Percentiles rank a stretch among this genome's conserved stretches.
Conservation (phyloP, 2,329 filamentous ascomycete genomes). For the Beauveria sp. region DNA sequence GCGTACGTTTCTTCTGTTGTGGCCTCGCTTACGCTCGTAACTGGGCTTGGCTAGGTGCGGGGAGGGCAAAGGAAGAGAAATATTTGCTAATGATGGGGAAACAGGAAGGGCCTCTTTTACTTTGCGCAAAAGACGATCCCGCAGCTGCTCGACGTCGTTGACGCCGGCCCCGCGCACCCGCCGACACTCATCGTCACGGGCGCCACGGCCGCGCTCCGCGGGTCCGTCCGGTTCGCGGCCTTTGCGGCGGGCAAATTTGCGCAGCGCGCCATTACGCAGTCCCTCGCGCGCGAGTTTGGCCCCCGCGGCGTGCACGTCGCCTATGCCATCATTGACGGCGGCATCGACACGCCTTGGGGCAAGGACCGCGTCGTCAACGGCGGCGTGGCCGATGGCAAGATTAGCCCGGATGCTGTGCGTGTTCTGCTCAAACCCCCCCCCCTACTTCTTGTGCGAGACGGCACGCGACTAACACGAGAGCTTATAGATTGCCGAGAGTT, state of each 20-base stretch:
- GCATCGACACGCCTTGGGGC: conserved; percentile 72
- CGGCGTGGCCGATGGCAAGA: conserved; percentile 51
- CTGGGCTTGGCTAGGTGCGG: no score
- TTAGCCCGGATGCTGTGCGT: conserved; percentile 66
- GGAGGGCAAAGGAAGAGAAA: neutral
- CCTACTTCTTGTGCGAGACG: neutral
- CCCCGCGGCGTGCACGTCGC: conserved; percentile 78
- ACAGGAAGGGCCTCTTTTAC: conserved; percentile 60
- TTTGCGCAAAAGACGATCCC: conserved; percentile 70
- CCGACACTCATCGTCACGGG: conserved; percentile 81
- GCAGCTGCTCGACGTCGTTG: conserved; percentile 55
- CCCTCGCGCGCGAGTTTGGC: conserved; percentile 74
- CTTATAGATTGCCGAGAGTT: conserved; percentile 73
- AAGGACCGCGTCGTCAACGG: conserved; percentile 42
- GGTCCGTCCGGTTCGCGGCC: conserved; percentile 57
- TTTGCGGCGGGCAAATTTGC: conserved; percentile 81
- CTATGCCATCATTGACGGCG: conserved; percentile 75
- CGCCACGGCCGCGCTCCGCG: conserved; percentile 72
- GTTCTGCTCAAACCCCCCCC: neutral
- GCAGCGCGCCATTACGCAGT: conserved; percentile 64
- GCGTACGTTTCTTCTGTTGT: conserved; percentile 38
- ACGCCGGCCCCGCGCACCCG: conserved; percentile 47
- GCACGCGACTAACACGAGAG: neutral
- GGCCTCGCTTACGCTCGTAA: neutral
- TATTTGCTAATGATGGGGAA: neutral